These are phyloP conservation scores for Colletotrichum camelliae DNA, from an alignment of 2,329 filamentous ascomycete genomes.

Conservation along the genomic window DNA sequence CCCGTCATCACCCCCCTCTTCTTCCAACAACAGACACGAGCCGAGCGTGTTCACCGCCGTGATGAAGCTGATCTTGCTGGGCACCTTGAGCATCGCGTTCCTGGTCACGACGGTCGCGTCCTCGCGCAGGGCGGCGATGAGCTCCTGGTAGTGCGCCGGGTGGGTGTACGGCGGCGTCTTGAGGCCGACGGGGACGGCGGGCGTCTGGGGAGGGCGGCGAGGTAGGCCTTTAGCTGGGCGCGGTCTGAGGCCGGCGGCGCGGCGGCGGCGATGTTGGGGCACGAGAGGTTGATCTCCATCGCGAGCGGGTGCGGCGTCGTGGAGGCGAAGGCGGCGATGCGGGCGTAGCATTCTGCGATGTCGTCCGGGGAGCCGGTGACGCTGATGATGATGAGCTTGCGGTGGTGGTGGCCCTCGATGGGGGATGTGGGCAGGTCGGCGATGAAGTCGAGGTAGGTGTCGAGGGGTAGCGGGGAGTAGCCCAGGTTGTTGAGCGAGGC, in stretches of 20 bases:
- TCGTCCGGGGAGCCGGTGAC: conserved; percentile 70
- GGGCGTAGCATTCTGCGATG: conserved; percentile 59
- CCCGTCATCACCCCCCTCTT: conserved; percentile 5
- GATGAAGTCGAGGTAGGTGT: conserved; percentile 64
- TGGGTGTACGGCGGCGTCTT: conserved; percentile 83
- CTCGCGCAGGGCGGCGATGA: conserved; percentile 56
- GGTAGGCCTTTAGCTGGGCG: conserved; percentile 56
- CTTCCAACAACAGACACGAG: conserved; percentile 63
- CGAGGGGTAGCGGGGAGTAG: conserved; percentile 70
- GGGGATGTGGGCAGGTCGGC: conserved; percentile 43
- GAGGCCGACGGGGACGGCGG: conserved; percentile 58
- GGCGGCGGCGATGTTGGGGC: conserved; percentile 73
- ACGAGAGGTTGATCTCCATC: conserved; percentile 80
- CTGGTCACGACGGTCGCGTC: conserved; percentile 11
- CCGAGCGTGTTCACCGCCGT: conserved; percentile 78
- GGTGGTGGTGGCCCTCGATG: conserved; percentile 10
- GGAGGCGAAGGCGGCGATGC: conserved; percentile 46
- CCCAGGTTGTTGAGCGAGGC: conserved; percentile 74
- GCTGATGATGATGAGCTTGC: conserved; percentile 71
- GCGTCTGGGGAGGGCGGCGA: conserved; percentile 48
- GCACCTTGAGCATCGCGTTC: conserved; percentile 11
- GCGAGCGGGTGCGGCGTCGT: conserved; percentile 57
- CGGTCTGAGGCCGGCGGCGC: conserved; percentile 75
- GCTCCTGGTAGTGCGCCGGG: conserved; percentile 63
- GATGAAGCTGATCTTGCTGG: conserved; percentile 62